These are phyloP conservation scores for Acanthamoeba castellanii DNA, from an alignment of 208 protist genomes.

Conservation along the genomic window DNA sequence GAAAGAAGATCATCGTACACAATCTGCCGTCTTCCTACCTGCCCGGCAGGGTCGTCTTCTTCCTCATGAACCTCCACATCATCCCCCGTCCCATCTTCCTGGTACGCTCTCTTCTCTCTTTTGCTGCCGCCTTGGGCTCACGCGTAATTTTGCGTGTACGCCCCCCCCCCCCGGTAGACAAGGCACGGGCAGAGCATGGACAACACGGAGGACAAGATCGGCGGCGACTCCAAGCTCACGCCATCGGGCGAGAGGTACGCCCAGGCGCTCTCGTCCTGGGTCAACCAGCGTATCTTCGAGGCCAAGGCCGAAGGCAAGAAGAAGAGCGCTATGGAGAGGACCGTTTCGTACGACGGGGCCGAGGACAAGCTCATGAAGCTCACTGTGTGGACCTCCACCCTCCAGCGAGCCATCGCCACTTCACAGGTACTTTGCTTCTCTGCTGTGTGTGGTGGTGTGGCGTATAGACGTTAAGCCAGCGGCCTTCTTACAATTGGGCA, in stretches of 20 bases:
- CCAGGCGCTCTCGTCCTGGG: not conserved
- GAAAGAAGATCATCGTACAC: constrained; percentile 75
- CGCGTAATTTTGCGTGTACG: not conserved
- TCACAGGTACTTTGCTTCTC: not conserved
- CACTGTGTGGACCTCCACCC: constrained; percentile 80
- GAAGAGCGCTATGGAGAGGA: not conserved
- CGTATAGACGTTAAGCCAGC: too few relatives aligned
- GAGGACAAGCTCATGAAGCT: constrained; percentile 27
- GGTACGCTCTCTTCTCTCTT: not conserved
- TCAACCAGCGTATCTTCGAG: constrained; percentile 32
- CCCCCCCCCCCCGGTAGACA: constrained; percentile 8
- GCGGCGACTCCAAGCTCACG: constrained; percentile 78
- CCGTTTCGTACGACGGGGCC: not conserved
- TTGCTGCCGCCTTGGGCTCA: not conserved
- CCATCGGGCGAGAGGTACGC: constrained; percentile 76
- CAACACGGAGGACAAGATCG: constrained; percentile 83
- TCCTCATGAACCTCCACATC: constrained; percentile 86
- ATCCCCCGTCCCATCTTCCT: constrained; percentile 80
- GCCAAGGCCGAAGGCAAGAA: not conserved
- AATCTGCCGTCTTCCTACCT: constrained; percentile 81
- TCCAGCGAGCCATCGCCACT: constrained; percentile 81
- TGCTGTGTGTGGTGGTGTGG: too few relatives aligned
- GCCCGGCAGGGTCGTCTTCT: constrained; percentile 81
- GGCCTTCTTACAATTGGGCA: too few relatives aligned
- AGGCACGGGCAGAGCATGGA: constrained; percentile 87